phyloP scores from a whole-genome alignment of 345 rosid species.

The Citrus sinensis region DVS_A1.0 CM039162.1:26997501-26998000 shows the following conservation, averaged over 20 bases:
- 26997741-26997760: background rate
- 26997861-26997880: background rate
- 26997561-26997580: slow-evolving; percentile 74
- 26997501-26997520: slow-evolving; percentile 74
- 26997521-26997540: slow-evolving; percentile 91
- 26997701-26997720: background rate
- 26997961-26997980: background rate
- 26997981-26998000: background rate
- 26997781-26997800: background rate
- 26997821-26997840: background rate
- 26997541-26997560: slow-evolving; percentile 75
- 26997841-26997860: background rate
- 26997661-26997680: slow-evolving; percentile 11
- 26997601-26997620: slow-evolving; percentile 83
- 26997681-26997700: background rate
- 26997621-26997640: slow-evolving; percentile 66
- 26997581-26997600: slow-evolving; percentile 65
- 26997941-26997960: background rate
- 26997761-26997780: background rate
- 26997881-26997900: background rate
- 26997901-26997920: background rate
- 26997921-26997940: background rate
- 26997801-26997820: background rate
- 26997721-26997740: slow-evolving; percentile 1
- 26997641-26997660: slow-evolving; percentile 71